A percentile compares a stretch with the other conserved stretches of the same genome.
Evolutionary conservation across 1,139 yeast species (phyloP).

Genomic region (Taphrina wiesneri): DNA sequence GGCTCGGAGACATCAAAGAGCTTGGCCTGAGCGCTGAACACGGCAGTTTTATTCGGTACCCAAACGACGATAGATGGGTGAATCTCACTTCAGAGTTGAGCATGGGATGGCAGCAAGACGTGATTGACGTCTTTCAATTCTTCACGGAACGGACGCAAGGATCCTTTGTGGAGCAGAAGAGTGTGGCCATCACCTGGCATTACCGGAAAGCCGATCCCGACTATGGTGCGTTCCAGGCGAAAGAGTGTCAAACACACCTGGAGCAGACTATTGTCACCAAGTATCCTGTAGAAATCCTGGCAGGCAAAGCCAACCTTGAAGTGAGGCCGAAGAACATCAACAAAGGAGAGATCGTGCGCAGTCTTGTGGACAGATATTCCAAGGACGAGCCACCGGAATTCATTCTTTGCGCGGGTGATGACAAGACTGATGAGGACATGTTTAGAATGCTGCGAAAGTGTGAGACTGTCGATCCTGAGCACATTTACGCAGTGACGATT

Average conservation of each 20-base stretch:
- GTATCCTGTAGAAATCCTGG: slow-evolving; percentile 93
- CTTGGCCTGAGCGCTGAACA: slow-evolving; percentile 94
- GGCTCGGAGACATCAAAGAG: slow-evolving; percentile 67
- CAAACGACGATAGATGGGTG: slow-evolving; percentile 66
- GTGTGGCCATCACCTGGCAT: slow-evolving; percentile 97
- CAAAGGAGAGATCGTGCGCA: slow-evolving; percentile 92
- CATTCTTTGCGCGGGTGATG: slow-evolving; percentile 89
- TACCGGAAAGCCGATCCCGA: slow-evolving; percentile 93
- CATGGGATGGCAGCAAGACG: slow-evolving; percentile 91
- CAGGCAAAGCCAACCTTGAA: slow-evolving; percentile 94
- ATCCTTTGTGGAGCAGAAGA: slow-evolving; percentile 78
- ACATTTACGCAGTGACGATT: slow-evolving; percentile 81
- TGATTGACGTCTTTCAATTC: slow-evolving; percentile 66
- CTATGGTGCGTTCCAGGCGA: slow-evolving; percentile 82
- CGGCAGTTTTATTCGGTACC: slow-evolving; percentile 87
- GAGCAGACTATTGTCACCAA: slow-evolving; percentile 60
- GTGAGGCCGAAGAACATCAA: slow-evolving; percentile 92
- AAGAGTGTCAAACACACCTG: slow-evolving; percentile 66
- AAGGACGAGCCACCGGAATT: slow-evolving; percentile 70
- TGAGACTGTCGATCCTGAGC: slow-evolving; percentile 48
- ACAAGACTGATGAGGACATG: slow-evolving; percentile 95
- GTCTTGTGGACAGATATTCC: slow-evolving; percentile 55
- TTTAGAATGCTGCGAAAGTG: slow-evolving; percentile 68
- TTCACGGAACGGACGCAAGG: slow-evolving; percentile 92
- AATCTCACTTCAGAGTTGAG: slow-evolving; percentile 80